Evolutionary conservation across 2,329 filamentous ascomycete species (phyloP).

Genomic region (Alternaria hordeiaustralica): DNA sequence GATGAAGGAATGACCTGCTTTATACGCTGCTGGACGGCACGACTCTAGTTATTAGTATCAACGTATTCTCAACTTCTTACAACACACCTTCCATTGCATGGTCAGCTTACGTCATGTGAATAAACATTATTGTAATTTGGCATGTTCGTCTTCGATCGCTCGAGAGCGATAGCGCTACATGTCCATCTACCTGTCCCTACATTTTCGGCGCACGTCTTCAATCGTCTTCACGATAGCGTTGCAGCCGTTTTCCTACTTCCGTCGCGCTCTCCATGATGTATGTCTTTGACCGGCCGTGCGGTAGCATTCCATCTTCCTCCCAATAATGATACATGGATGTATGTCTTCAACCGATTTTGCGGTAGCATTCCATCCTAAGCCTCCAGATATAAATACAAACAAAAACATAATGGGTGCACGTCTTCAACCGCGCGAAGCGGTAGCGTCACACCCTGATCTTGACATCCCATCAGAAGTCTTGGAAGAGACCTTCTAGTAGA

Average conservation of each 20-base stretch:
- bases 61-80: not conserved
- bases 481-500: conserved; percentile 66
- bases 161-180: conserved; percentile 9
- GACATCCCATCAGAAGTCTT: not conserved
- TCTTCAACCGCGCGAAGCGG: conserved; percentile 11
- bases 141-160: conserved; percentile 10
- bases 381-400: not conserved
- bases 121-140: conserved; percentile 8
- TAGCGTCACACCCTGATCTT: conserved; percentile 34
- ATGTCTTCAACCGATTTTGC: conserved; percentile 35
- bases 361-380: conserved; percentile 33
- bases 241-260: not conserved
- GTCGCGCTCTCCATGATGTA: conserved; percentile 12
- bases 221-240: conserved; percentile 21
- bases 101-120: not conserved
- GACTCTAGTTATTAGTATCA: not conserved
- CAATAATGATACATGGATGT: conserved; percentile 10
- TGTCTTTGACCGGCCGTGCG: conserved; percentile 32
- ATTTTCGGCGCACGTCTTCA: conserved; percentile 18
- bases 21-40: conserved; percentile 8
- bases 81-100: not conserved
- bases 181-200: not conserved
- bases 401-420: conserved; percentile 1
- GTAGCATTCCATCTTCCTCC: conserved; percentile 29
- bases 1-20: not conserved